These are phyloP conservation scores for Antarctomyces pellizariae DNA, from an alignment of 495 filamentous ascomycete genomes.

Conservation along the genomic window DNA sequence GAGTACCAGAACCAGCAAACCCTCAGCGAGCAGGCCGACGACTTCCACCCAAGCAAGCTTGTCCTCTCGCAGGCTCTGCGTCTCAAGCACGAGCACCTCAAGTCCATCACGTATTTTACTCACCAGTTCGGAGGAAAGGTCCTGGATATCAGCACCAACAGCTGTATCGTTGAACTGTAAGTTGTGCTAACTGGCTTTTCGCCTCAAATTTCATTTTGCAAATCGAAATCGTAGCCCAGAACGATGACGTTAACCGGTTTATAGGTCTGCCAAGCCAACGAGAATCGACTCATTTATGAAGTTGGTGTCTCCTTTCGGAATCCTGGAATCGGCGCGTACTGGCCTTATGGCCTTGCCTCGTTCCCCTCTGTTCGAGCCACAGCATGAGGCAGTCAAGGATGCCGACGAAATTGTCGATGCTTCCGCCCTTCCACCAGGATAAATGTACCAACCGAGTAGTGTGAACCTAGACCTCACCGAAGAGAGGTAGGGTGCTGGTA, in stretches of 20 bases:
- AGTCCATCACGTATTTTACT: conserved; percentile 79
- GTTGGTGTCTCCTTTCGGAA: conserved; percentile 83
- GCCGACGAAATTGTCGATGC: conserved; percentile 80
- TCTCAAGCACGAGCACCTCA: conserved; percentile 92
- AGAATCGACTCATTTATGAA: conserved; percentile 97
- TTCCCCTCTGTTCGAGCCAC: conserved; percentile 56
- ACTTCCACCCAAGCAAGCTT: conserved; percentile 75
- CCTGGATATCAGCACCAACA: conserved; percentile 89
- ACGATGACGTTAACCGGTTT: too few relatives aligned
- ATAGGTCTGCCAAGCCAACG: conserved; percentile 70
- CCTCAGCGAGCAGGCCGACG: conserved; percentile 16
- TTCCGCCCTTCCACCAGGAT: conserved; percentile 82
- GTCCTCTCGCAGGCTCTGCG: conserved; percentile 68
- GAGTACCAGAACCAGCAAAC: conserved; percentile 9
- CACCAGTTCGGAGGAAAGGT: conserved; percentile 98
- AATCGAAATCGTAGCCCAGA: too few relatives aligned
- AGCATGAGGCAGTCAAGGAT: conserved; percentile 58
- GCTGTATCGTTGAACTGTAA: conserved; percentile 94
- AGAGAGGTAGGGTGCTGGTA: too few relatives aligned
- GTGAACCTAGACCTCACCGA: too few relatives aligned
- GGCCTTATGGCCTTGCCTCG: conserved; percentile 91
- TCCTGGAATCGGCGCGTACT: conserved; percentile 82
- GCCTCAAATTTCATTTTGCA: too few relatives aligned
- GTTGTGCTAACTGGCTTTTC: conserved; percentile 13
- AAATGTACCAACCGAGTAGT: conserved; percentile 14